Evolutionary conservation across 108 stramenopile species (phyloP).

Genomic region (Conticribra weissflogii): DNA sequence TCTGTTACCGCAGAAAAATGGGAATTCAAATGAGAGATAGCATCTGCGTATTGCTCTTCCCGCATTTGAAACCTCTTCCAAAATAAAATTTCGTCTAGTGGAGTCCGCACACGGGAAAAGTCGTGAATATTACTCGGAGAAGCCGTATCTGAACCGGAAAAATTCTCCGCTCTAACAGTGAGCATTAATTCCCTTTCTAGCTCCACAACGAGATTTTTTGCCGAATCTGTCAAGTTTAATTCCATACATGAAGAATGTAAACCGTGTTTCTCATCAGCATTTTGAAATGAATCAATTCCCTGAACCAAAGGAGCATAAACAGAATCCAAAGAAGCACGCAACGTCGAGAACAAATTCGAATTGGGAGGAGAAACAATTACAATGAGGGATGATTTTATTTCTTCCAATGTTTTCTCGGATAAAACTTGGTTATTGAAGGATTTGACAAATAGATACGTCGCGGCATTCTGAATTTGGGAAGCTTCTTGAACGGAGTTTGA

Average conservation of each 20-base stretch:
- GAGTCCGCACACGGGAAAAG: background rate
- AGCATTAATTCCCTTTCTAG: background rate
- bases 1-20: background rate
- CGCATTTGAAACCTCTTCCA: background rate
- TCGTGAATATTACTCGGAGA: background rate
- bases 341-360: background rate
- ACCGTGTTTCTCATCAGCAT: background rate
- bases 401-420: background rate
- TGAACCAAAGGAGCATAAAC: background rate
- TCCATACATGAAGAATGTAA: background rate
- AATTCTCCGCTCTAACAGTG: background rate
- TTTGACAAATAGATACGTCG: background rate
- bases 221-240: background rate
- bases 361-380: background rate
- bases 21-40: background rate
- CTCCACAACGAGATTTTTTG: background rate
- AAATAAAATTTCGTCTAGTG: background rate
- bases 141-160: background rate
- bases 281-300: background rate
- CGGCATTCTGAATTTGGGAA: background rate
- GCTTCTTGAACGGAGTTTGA: background rate
- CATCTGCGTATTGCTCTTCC: background rate
- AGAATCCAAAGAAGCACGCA: background rate
- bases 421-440: background rate
- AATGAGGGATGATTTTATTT: background rate